Conservation (phyloP, 495 filamentous ascomycete species). For the Penicillium salamii region DNA sequence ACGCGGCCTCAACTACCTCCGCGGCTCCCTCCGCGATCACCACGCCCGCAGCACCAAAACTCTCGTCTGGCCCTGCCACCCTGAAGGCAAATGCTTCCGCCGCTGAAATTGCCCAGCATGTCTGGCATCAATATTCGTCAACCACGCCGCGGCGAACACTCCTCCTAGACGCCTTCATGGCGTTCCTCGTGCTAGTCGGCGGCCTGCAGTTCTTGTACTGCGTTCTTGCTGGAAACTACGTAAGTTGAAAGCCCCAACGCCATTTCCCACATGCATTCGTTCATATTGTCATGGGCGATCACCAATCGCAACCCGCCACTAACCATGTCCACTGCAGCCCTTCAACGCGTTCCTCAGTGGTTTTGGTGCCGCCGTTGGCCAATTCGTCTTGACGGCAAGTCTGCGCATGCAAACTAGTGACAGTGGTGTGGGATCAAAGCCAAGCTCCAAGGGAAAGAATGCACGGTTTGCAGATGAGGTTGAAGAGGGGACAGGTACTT, state of each 20-base stretch:
- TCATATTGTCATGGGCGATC: not conserved
- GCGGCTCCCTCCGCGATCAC: conserved; percentile 28
- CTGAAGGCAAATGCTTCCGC: conserved; percentile 45
- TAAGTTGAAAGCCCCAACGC: conserved; percentile 56
- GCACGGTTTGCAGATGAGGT: conserved; percentile 24
- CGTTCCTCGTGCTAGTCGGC: conserved; percentile 80
- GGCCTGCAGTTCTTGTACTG: conserved; percentile 93
- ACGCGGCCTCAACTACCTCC: conserved; percentile 38
- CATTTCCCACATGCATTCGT: too few species aligned
- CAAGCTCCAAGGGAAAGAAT: conserved; percentile 36
- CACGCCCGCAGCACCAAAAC: conserved; percentile 28
- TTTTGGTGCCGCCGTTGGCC: conserved; percentile 91
- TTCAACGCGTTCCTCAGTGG: conserved; percentile 98
- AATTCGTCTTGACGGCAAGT: conserved; percentile 90
- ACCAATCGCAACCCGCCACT: not conserved
- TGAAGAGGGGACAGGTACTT: conserved; percentile 33
- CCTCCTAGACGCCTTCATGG: conserved; percentile 90
- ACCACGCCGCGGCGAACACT: conserved; percentile 86
- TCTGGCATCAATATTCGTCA: conserved; percentile 73
- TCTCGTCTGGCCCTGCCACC: conserved; percentile 43
- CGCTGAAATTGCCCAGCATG: conserved; percentile 49
- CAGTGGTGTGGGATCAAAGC: conserved; percentile 15
- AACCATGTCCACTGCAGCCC: conserved; percentile 54
- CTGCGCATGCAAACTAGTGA: conserved; percentile 85
- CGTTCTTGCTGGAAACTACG: conserved; percentile 89